A percentile compares a stretch with the other conserved stretches of the same genome.
phyloP scores from a whole-genome alignment of 2,329 filamentous ascomycete species.

The Bipolaris victoriae region DNA sequence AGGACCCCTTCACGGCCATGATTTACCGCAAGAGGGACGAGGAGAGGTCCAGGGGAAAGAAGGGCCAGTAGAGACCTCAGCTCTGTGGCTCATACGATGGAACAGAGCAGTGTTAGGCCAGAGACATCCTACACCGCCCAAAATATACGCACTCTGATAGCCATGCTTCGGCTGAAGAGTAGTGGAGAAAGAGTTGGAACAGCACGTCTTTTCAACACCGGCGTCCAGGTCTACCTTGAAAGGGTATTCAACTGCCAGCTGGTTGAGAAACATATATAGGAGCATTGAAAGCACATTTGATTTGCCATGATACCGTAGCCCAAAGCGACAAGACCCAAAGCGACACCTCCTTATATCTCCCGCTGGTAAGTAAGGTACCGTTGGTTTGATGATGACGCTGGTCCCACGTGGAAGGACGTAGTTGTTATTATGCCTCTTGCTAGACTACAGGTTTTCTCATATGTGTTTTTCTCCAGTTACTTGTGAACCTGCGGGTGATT shows the following conservation, averaged over 20 bases:
- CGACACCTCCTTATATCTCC: slow-evolving; percentile 2
- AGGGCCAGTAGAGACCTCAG: slow-evolving; percentile 28
- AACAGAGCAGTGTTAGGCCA: neutral
- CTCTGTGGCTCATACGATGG: neutral
- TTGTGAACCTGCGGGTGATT: neutral
- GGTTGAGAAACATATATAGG: slow-evolving; percentile 8
- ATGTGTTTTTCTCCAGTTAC: neutral
- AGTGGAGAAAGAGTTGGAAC: slow-evolving; percentile 3
- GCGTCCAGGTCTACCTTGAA: slow-evolving; percentile 2
- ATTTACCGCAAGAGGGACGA: slow-evolving; percentile 88
- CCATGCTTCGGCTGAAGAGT: neutral
- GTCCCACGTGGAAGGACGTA: neutral
- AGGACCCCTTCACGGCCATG: slow-evolving; percentile 91
- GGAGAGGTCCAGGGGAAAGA: slow-evolving; percentile 52
- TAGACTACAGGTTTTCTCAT: too few species aligned
- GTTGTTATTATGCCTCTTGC: neutral
- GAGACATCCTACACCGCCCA: neutral
- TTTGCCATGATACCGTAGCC: slow-evolving; percentile 20
- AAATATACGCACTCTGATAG: neutral
- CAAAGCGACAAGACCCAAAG: slow-evolving; percentile 26
- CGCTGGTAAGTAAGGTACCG: slow-evolving; percentile 3
- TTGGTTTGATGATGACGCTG: neutral
- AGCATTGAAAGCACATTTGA: slow-evolving; percentile 19
- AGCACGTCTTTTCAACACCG: slow-evolving; percentile 16
- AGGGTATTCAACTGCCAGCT: slow-evolving; percentile 19